Base-by-base conservation (phyloP, 768 basidiomycete species). In the Tulasnella sp. region DNA sequence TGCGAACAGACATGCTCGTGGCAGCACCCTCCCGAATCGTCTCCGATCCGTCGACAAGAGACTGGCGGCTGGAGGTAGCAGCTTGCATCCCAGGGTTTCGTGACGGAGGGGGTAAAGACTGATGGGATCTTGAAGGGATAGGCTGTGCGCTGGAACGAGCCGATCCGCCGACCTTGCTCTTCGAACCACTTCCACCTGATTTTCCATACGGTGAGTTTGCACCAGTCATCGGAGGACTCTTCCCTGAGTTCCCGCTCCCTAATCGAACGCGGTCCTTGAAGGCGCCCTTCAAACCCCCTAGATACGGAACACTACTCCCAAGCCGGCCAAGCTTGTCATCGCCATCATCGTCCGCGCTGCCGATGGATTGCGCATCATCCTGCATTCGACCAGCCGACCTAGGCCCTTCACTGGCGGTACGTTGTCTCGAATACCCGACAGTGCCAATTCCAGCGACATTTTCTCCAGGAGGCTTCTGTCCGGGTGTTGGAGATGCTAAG, bases 321-420 rank as follows among this genome's bases (percentile, higher is more conserved):
- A 68, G 27, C 39, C 39, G 44, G 39, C 21, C 38, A 40, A 27
- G 44, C 73, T 40, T 74, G n/a, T 74, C 73, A 8, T 75, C 76
- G 58, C 87, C 88, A 46, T 92, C 91, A 16, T 93, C 91, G 52
- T 92, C 90, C 38, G 93, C 93, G 19, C 93, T 92, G 3, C 91
- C 91, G 75, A 92, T 88, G 10, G 91, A 94, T 81, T 94, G 31
- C 5, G 62, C 76, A 44, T 77, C 76, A 19, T 46, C 48, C 38
- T 40, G 39, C 34, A 71, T 19, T 34, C 76, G 48, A 24, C 12
- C 38, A 7, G 56, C 39, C 14, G 44, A 39, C 24, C 40, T 48
- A 21, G 40, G 44, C 2, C 52, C 52, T 44, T 56, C 75, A 31
- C 75, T 76, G 7, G 73, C 73, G n/a, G 73, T 74, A 19, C 73